Conservation (phyloP, 495 filamentous ascomycete species). For the Talaromyces thailandensis region DNA sequence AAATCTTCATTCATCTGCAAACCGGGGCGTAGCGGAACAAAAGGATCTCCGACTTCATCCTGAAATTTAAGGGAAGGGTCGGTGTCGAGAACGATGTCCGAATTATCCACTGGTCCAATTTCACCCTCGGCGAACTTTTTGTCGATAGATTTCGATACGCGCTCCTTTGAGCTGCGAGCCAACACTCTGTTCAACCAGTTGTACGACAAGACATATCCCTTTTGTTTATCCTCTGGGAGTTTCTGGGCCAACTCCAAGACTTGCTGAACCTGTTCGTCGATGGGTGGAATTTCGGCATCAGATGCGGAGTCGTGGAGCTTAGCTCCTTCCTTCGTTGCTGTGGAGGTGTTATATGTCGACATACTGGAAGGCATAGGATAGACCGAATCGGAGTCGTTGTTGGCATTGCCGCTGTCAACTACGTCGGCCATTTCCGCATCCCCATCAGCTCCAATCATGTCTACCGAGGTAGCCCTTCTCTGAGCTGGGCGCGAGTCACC, state of each 20-base stretch:
- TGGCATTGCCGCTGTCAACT: conserved; percentile 10
- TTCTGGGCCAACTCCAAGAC: conserved; percentile 48
- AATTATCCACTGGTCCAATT: conserved; percentile 82
- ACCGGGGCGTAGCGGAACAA: conserved; percentile 71
- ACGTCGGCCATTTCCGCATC: conserved; percentile 13
- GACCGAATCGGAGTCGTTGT: conserved; percentile 10
- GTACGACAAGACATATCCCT: conserved; percentile 69
- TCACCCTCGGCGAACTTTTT: conserved; percentile 55
- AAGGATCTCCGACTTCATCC: conserved; percentile 49
- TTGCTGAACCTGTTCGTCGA: conserved; percentile 69
- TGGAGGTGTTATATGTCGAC: conserved; percentile 19
- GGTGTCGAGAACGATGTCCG: conserved; percentile 46
- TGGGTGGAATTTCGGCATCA: conserved; percentile 35
- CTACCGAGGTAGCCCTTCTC: conserved; percentile 12
- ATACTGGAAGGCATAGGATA: conserved; percentile 25
- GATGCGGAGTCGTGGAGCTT: conserved; percentile 9
- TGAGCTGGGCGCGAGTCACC: conserved; percentile 17
- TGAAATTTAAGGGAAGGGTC: conserved; percentile 32
- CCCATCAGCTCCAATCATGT: conserved; percentile 14
- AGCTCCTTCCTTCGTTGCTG: conserved; percentile 11
- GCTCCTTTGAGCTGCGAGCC: conserved; percentile 49
- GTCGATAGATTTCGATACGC: conserved; percentile 32
- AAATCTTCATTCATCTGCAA: conserved; percentile 57
- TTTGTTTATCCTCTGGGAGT: conserved; percentile 55
- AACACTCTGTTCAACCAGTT: conserved; percentile 71